Base-by-base conservation (phyloP, 441 rosid genomes). In the Brassica balearica region DNA sequence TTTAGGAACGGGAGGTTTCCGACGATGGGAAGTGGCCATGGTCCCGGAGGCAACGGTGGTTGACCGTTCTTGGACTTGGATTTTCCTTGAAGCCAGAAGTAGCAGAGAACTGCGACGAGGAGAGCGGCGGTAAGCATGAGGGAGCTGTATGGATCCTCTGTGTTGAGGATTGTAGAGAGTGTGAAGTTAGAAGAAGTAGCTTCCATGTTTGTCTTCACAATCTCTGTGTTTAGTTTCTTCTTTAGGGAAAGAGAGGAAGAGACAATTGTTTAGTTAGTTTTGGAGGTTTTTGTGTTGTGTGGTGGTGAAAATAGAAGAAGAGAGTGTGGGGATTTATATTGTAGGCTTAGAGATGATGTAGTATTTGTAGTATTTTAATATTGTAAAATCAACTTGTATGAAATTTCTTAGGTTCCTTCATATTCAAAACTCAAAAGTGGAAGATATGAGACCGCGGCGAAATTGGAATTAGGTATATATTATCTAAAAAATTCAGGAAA, bases 1-100 rank as follows among this genome's bases (percentile, higher is more conserved):
- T 89, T 85, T 0, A 92, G 84, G 69, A 88, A 90, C 2, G 93
- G 95, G 59, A 92, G 90, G 84, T 92, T 89, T 17, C 97, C 95
- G 0, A 87, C 66, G 15, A 92, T 12, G 0, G 91, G 92, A 15
- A 90, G 70, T 19, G 93, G 92, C 25, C 81, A 71, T 0, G 93
- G 95, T 9, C 95, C 92, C 0, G 91, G 95, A 1, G 89, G 95
- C 34, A 85, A 77, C 0, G 84, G 85, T 43, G 79, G 23, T 1
- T 12, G 56, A 4, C 3, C 56, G n/a, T 64, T 64, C 9, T 64
- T 79, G 19, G 77, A 53, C 36, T 72, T 80, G 19, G 67, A 60
- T 51, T 76, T 81, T 3, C 63, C 22, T 0, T 71, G 68, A 53
- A 76, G 61, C 74, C 61, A 81, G 34, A 81, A 46, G 70, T 65